phyloP scores from a whole-genome alignment of 1,139 yeast genomes.

The Trichomonascaceae sp. region DNA sequence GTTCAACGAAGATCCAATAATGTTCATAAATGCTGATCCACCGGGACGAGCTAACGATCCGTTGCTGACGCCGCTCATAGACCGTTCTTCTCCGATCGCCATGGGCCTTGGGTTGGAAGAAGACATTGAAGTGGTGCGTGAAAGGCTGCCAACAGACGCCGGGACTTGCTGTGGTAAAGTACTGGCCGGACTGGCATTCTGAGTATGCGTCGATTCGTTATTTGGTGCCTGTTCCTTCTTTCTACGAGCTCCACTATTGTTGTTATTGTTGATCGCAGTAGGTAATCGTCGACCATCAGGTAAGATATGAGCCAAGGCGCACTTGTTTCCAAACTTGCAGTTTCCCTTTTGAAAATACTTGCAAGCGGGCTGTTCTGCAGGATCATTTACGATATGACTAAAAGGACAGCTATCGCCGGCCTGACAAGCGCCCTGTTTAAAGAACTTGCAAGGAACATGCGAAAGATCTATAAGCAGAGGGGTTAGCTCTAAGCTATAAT shows the following conservation, averaged over 20 bases:
- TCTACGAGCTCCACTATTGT: constrained; percentile 14
- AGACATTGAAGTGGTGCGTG: neutral
- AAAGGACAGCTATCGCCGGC: constrained; percentile 92
- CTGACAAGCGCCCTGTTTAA: constrained; percentile 84
- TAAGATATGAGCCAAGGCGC: constrained; percentile 85
- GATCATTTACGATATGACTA: constrained; percentile 62
- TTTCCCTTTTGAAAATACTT: constrained; percentile 91
- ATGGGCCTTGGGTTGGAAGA: constrained; percentile 1
- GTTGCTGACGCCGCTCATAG: neutral
- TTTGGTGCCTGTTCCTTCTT: neutral
- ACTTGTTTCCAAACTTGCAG: constrained; percentile 87
- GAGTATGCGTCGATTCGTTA: neutral
- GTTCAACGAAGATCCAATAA: constrained; percentile 1
- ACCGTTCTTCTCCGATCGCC: constrained; percentile 6
- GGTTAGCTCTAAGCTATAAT: neutral
- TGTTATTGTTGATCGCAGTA: constrained; percentile 33
- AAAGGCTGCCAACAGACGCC: neutral
- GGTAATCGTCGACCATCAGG: constrained; percentile 86
- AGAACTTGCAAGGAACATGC: constrained; percentile 95
- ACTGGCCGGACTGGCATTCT: neutral
- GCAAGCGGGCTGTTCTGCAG: constrained; percentile 70
- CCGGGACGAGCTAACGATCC: neutral
- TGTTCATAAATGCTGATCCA: constrained; percentile 6
- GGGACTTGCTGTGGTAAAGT: neutral
- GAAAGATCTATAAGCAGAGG: constrained; percentile 44